Base-by-base conservation (phyloP, 2,329 filamentous ascomycete species). In the Cyanodermella asteris region DNA sequence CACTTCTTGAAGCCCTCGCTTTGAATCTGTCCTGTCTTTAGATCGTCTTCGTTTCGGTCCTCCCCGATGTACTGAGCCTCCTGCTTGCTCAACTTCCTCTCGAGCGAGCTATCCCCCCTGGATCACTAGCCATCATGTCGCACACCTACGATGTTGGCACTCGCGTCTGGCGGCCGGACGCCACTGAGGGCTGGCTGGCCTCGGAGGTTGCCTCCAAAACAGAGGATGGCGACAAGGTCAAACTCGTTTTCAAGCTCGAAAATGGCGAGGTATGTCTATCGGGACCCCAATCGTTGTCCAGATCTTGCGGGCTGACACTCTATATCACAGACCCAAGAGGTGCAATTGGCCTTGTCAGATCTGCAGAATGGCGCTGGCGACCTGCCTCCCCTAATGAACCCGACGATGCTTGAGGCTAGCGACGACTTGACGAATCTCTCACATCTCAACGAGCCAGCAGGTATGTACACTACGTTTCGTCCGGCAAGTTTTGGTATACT, bases 401-500 rank as follows among this genome's bases (percentile, higher is more conserved):
- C 87, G 37, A 67, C 84, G 26, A 90, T 94, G 69, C 74, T 97
- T 38, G 87, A 97, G 63, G 87, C 87, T 39, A 93, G 82, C 55
- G 87, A 97, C 54, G 87, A 97, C 51, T 56, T 97, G 41, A 97
- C 87, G 35, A 94, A 91, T 49, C 52, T 97, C 37, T 97, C 87
- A 38, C 82, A 97, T 66, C 56, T 97, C 34, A 97, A 97, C 56
- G 87, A 97, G 51, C 87, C 87, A 44, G 87, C 87, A 49, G 82
- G 81, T 91, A 71, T 39, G 61, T 39, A 19, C 24, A 13, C n/a
- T n/a, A n/a, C n/a, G n/a, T n/a, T n/a, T n/a, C n/a, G 24, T 22
- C 27, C 29, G 22, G 30, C 24, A 28, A 28, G 38, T 44, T 33
- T 46, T 28, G 29, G 28, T 25, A 24, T 13, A 22, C 16, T 31